Conservation (phyloP, 306 rosid genomes). For the Cicer judaicum region DNA sequence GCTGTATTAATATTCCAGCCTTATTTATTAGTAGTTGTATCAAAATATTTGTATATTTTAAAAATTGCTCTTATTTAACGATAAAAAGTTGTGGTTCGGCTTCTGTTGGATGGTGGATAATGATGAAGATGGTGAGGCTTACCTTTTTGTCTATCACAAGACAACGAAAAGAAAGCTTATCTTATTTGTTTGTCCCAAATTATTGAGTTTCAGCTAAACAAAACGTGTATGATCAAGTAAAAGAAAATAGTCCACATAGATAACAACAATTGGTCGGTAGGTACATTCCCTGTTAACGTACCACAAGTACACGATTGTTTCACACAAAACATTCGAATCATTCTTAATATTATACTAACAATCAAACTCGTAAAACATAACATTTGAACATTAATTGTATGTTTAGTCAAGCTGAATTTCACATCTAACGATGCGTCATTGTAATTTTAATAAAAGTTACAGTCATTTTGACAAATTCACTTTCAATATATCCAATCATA, state of each 20-base stretch:
- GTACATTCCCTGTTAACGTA: conserved; percentile 22
- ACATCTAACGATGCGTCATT: too few relatives aligned
- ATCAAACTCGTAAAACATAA: too few relatives aligned
- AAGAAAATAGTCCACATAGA: conserved; percentile 12
- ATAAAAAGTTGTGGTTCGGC: background rate
- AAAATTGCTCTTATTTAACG: background rate
- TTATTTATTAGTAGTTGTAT: too few relatives aligned
- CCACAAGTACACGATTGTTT: conserved; percentile 34
- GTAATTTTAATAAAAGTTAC: too few relatives aligned
- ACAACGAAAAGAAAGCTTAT: conserved; percentile 26
- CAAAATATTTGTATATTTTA: background rate
- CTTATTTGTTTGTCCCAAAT: conserved; percentile 40
- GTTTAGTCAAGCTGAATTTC: too few relatives aligned
- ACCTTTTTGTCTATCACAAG: conserved; percentile 41
- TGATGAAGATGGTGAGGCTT: conserved; percentile 20
- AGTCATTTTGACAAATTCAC: too few relatives aligned
- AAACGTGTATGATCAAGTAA: conserved; percentile 10
- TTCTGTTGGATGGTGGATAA: conserved; percentile 4
- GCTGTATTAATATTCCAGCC: too few relatives aligned
- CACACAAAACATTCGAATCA: too few relatives aligned
- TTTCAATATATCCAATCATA: too few relatives aligned
- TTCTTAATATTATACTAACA: too few relatives aligned
- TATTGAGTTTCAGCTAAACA: conserved; percentile 19
- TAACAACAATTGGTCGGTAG: conserved; percentile 25
- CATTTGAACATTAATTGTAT: too few relatives aligned